Evolutionary conservation across 2,329 filamentous ascomycete species (phyloP), one percentile per base, ranked within the genome.

Genomic region (Tolypocladium ophioglossoides): DNA sequence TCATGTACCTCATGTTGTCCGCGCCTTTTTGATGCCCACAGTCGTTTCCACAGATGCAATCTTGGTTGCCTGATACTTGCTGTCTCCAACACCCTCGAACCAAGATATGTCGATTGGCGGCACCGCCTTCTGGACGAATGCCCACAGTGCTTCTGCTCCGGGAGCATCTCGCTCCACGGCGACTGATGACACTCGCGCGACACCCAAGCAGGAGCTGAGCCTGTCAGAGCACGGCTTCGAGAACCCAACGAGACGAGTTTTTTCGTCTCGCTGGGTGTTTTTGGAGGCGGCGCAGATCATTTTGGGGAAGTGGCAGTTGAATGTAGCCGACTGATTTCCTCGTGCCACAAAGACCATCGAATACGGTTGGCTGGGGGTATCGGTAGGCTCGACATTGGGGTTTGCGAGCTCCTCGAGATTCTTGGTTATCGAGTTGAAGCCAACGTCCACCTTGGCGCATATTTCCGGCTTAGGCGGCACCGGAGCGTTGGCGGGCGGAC

Each of bases 131-230:
- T 73, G 67, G 1, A 83, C 75, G 59, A 83, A 80, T 4, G 82
- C 74, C 27, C 84, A 64, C 11, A 90, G 65, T 1, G 78, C 74
- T 51, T 74, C 74, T 0, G 79, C 74, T 44, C 79, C 77, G 0
- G 83, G 82, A 0, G 84, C 82, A 39, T 72, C 76, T 8, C 73
- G 71, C 22, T 74, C 67, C 8, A 90, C 65, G 0, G 78, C 86
- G 35, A 90, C 70, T 24, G 83, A 82, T 1, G 84, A 86, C 0
- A 83, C 83, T 37, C 84, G 76, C 1, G 83, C 81, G 11, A 89
- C 74, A 2, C 79, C 79, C 4, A 89, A 71, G 22, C 75, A 75
- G 34, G 70, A 66, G 50, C 79, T 79, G 18, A 90, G 68, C 14
- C 76, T 76, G 18, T 79, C 71, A 48, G 85, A 84, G 51, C 77